Evolutionary conservation across 768 basidiomycete species (phyloP).

Genomic region (Suillus bovinus): DNA sequence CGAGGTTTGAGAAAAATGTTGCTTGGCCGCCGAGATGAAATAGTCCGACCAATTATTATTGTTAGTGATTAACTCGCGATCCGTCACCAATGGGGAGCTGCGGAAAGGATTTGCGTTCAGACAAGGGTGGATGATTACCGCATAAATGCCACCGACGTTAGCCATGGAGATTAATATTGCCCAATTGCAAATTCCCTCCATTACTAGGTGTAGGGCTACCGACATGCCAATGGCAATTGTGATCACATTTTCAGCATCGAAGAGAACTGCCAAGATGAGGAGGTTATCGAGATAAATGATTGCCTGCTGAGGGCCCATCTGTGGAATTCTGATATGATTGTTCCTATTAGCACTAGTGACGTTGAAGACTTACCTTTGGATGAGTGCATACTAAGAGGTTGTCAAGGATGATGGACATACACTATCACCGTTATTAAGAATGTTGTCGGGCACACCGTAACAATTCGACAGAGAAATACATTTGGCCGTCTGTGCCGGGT

Average conservation of each 20-base stretch:
- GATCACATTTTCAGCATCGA: not conserved
- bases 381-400: not conserved
- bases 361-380: not conserved
- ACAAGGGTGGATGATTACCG: constrained; percentile 16
- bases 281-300: not conserved
- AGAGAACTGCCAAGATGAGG: constrained; percentile 10
- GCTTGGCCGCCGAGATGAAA: not conserved
- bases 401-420: not conserved
- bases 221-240: not conserved
- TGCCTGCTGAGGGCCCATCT: not conserved
- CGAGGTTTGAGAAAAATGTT: not conserved
- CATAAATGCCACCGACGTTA: constrained; percentile 25
- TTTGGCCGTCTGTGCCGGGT: not conserved
- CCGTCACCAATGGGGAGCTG: constrained; percentile 3
- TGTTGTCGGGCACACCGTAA: not conserved
- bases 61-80: constrained; percentile 1
- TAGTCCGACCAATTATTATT: not conserved
- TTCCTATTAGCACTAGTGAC: not conserved
- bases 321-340: not conserved
- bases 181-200: not conserved
- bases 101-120: constrained; percentile 7
- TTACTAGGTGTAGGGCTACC: not conserved
- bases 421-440: not conserved
- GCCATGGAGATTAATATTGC: not conserved
- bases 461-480: not conserved